Base-by-base conservation (phyloP, 2,329 filamentous ascomycete genomes). In the Ophiostoma perfectum region DNA sequence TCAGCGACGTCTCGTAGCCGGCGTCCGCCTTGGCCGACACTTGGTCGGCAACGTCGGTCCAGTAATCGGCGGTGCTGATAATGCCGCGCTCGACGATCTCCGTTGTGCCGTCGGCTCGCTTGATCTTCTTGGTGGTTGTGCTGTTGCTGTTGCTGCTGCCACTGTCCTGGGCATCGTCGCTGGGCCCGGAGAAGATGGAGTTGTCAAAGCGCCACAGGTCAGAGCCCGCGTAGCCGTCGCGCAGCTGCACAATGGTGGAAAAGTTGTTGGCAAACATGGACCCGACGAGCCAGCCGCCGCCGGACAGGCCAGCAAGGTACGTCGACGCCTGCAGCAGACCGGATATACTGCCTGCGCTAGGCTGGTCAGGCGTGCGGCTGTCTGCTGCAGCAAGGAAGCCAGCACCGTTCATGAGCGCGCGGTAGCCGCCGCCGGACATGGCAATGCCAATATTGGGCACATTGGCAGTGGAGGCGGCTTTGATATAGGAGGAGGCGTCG, bases 201-300 rank as follows among this genome's bases (percentile, higher is more conserved):
- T 73, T 76, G 70, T 75, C 74, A 47, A 79, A 78, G 45, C 75
- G 69, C 77, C 77, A 78, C 18, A 78, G 70, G 63, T 72, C 72
- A 27, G 75, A 77, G 7, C 72, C 77, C 5, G 70, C 14, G 42
- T 72, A 72, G 68, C 83, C 79, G 47, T 81, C 78, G 66, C 85
- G 78, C 65, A 92, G 82, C 70, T 78, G 77, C 64, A 84, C 78
- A 3, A 93, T 84, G 0, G 88, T 87, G 9, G 88, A 90, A 76
- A 92, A 96, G 80, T 96, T 96, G 82, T 97, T 97, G 73, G 87
- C 81, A 75, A 87, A 93, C 9, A 96, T 80, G 67, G 89, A 92
- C n/a, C 91, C 91, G 4, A 96, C 85, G 18, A 96, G 81, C 93
- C 93, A 96, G 66, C 88, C 87, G 67, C 92, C 92, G 42, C 93